These are phyloP conservation scores for Cucumis hystrix DNA, from an alignment of 306 rosid species.

Conservation along the genomic window DNA sequence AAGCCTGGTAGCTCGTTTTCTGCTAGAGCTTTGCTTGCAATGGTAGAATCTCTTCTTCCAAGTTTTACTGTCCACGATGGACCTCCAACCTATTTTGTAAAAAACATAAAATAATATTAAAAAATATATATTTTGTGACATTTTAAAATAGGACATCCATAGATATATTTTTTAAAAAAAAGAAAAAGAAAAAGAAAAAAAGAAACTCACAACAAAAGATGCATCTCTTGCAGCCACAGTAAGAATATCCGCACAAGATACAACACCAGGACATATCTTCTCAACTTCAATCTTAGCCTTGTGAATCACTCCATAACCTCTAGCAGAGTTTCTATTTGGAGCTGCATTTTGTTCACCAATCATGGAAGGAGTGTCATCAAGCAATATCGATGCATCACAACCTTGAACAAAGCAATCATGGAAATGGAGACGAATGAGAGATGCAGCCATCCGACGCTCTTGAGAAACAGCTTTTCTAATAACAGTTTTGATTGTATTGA, in stretches of 20 bases:
- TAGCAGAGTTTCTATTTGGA: constrained; percentile 13
- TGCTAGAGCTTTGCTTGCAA: neutral
- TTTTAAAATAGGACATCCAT: too few species aligned
- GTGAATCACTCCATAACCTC: constrained; percentile 38
- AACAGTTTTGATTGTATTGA: constrained; percentile 18
- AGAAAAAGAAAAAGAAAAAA: too few species aligned
- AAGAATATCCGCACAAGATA: constrained; percentile 30
- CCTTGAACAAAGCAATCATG: constrained; percentile 45
- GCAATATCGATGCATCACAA: constrained; percentile 45
- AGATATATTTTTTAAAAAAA: too few species aligned
- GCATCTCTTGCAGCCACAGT: constrained; percentile 62
- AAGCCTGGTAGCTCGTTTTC: constrained; percentile 1
- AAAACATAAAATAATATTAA: too few species aligned
- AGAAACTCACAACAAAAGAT: constrained; percentile 35
- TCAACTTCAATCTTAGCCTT: constrained; percentile 40
- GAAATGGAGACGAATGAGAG: constrained; percentile 38
- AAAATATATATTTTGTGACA: too few species aligned
- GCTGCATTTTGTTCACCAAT: constrained; percentile 27
- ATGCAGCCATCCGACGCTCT: constrained; percentile 36
- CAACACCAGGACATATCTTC: constrained; percentile 37
- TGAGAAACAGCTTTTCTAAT: constrained; percentile 23
- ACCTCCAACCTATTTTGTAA: constrained; percentile 31
- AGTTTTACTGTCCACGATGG: constrained; percentile 26
- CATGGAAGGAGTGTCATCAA: constrained; percentile 14
- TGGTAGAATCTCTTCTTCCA: neutral